A percentile compares a stretch with the other conserved stretches of the same genome.
These are phyloP conservation scores for Aurifilum marmelostoma DNA, from an alignment of 2,329 filamentous ascomycete species.

Conservation along the genomic window DNA sequence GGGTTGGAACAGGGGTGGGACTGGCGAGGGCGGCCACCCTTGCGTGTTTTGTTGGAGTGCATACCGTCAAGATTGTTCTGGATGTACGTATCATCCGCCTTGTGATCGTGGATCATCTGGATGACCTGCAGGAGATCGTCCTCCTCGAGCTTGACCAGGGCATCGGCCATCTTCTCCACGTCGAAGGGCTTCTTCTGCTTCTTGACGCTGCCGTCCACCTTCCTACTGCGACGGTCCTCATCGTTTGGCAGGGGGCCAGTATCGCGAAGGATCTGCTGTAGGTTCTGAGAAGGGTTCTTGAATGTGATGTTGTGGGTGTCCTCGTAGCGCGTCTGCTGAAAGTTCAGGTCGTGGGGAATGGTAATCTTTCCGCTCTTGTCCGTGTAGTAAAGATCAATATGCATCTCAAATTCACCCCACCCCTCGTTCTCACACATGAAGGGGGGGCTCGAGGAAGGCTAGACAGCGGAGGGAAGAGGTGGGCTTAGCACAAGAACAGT, in stretches of 20 bases:
- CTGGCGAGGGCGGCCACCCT: conserved; percentile 18
- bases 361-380: conserved; percentile 84
- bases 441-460: conserved; percentile 84
- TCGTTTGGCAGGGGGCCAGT: conserved; percentile 84
- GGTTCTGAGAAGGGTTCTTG: conserved; percentile 88
- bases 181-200: conserved; percentile 78
- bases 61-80: conserved; percentile 95
- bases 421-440: conserved; percentile 92
- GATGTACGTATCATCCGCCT: conserved; percentile 90
- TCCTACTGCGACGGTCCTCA: conserved; percentile 66
- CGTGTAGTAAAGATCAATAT: conserved; percentile 77
- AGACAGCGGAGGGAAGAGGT: conserved; percentile 21
- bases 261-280: conserved; percentile 78
- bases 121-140: conserved; percentile 94
- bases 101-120: conserved; percentile 98
- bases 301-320: conserved; percentile 80
- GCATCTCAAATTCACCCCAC: conserved; percentile 98
- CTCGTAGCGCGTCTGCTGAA: conserved; percentile 80
- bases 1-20: conserved; percentile 20
- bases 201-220: conserved; percentile 68
- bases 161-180: conserved; percentile 96
- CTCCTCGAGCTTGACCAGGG: conserved; percentile 83
- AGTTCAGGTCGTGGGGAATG: conserved; percentile 90
- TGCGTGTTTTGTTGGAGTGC: conserved; percentile 40
- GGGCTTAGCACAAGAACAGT: conserved; percentile 29